phyloP scores from a whole-genome alignment of 2,329 filamentous ascomycete species.

The Didymella lethalis region DNA sequence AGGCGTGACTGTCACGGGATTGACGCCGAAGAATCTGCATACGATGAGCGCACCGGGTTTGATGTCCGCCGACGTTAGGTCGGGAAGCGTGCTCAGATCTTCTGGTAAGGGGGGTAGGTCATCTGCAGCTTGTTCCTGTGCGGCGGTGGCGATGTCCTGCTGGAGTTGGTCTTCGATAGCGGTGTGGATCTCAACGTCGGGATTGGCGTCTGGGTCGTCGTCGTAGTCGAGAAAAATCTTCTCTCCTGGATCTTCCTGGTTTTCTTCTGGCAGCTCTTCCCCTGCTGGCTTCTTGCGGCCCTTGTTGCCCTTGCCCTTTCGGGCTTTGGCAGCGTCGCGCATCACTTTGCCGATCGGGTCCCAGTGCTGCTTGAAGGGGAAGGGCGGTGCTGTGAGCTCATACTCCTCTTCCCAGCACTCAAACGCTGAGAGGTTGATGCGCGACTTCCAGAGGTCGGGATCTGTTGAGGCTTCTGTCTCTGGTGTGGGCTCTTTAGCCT shows the following conservation, averaged over 20 bases:
- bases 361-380: slow-evolving; percentile 91
- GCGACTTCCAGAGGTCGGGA: slow-evolving; percentile 74
- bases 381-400: slow-evolving; percentile 77
- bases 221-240: slow-evolving; percentile 46
- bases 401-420: slow-evolving; percentile 74
- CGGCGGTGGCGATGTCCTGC: slow-evolving; percentile 55
- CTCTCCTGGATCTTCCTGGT: slow-evolving; percentile 40
- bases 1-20: slow-evolving; percentile 69
- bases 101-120: slow-evolving; percentile 71
- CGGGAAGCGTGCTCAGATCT: slow-evolving; percentile 63
- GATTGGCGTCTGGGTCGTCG: slow-evolving; percentile 34
- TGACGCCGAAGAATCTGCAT: slow-evolving; percentile 70
- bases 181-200: slow-evolving; percentile 33
- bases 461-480: slow-evolving; percentile 52
- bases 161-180: slow-evolving; percentile 44
- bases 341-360: slow-evolving; percentile 73
- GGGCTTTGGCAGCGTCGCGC: slow-evolving; percentile 66
- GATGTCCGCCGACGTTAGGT: slow-evolving; percentile 59
- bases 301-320: slow-evolving; percentile 61
- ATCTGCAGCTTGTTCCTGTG: slow-evolving; percentile 48
- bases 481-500: slow-evolving; percentile 30
- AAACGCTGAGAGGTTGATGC: slow-evolving; percentile 77
- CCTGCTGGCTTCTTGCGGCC: slow-evolving; percentile 49
- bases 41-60: slow-evolving; percentile 70
- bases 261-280: slow-evolving; percentile 55